Conservation (phyloP, 805 yeast genomes). For the Groenewaldozyma salmanticensis region DNA sequence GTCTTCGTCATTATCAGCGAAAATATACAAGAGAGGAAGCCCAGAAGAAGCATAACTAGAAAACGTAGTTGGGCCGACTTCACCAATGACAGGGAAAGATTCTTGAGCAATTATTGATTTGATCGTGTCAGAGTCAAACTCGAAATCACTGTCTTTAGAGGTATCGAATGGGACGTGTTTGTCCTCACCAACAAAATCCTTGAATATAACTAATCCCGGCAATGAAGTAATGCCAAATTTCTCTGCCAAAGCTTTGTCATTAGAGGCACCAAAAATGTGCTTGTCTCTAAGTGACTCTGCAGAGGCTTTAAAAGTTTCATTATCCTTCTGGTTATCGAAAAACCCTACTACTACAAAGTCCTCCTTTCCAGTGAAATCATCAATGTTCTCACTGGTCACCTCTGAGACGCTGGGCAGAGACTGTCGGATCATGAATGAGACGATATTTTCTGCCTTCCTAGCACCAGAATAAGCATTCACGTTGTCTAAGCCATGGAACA, state of each 20-base stretch:
- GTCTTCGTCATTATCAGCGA: slow-evolving; percentile 63
- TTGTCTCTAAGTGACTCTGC: slow-evolving; percentile 61
- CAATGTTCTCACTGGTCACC: slow-evolving; percentile 40
- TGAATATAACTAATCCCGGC: slow-evolving; percentile 41
- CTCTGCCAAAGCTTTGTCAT: slow-evolving; percentile 32
- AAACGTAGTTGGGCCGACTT: slow-evolving; percentile 73
- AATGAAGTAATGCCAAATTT: slow-evolving; percentile 30
- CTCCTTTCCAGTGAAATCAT: slow-evolving; percentile 36
- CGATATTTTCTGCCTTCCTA: slow-evolving; percentile 72
- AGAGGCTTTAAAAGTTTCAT: slow-evolving; percentile 49
- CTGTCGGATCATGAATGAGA: slow-evolving; percentile 69
- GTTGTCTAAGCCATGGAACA: slow-evolving; percentile 40
- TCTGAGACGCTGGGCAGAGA: slow-evolving; percentile 65
- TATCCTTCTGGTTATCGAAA: slow-evolving; percentile 41
- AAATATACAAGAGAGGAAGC: slow-evolving; percentile 79
- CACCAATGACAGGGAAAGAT: slow-evolving; percentile 77
- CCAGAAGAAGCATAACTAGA: slow-evolving; percentile 59
- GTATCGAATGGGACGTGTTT: slow-evolving; percentile 24
- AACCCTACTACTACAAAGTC: slow-evolving; percentile 40
- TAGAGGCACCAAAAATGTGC: slow-evolving; percentile 45
- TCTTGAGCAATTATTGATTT: slow-evolving; percentile 46
- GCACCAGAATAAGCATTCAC: slow-evolving; percentile 67
- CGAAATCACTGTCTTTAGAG: slow-evolving; percentile 18
- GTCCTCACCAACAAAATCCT: slow-evolving; percentile 28
- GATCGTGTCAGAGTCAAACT: slow-evolving; percentile 31